Conservation (phyloP, 192 early-diverging fungal species). For the Coemansia sp. region DNA sequence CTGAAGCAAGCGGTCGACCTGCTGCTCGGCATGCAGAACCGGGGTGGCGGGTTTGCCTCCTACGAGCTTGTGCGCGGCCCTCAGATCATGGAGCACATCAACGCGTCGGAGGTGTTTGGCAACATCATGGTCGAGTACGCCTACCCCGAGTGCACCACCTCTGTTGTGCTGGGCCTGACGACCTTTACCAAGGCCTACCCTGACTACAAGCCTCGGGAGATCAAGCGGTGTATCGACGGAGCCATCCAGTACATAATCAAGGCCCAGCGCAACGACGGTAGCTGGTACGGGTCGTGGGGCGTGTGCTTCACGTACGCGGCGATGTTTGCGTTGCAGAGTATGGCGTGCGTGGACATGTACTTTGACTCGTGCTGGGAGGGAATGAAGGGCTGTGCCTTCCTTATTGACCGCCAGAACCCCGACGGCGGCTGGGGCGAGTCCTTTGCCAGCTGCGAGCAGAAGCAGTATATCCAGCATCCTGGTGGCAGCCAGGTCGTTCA, state of each 20-base stretch:
- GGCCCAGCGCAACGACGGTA: slow-evolving; percentile 79
- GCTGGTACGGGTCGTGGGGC: slow-evolving; percentile 96
- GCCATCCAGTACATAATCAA: slow-evolving; percentile 78
- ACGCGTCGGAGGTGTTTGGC: slow-evolving; percentile 98
- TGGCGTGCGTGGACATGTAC: slow-evolving; percentile 80
- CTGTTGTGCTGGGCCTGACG: slow-evolving; percentile 83
- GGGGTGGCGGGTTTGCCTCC: slow-evolving; percentile 88
- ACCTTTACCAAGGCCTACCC: slow-evolving; percentile 78
- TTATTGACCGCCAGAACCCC: slow-evolving; percentile 81
- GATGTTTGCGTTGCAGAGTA: slow-evolving; percentile 88
- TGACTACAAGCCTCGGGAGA: slow-evolving; percentile 79
- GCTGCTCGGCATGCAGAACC: slow-evolving; percentile 91
- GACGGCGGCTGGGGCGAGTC: slow-evolving; percentile 99
- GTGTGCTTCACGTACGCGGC: slow-evolving; percentile 97
- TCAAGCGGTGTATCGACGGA: slow-evolving; percentile 65
- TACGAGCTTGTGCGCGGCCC: slow-evolving; percentile 89
- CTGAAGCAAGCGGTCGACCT: slow-evolving; percentile 88
- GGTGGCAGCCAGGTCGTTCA: slow-evolving; percentile 88
- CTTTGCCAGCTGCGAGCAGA: slow-evolving; percentile 70
- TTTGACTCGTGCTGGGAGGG: slow-evolving; percentile 80
- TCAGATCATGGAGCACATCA: slow-evolving; percentile 81
- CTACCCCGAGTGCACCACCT: slow-evolving; percentile 98
- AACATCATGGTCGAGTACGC: slow-evolving; percentile 97
- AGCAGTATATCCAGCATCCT: slow-evolving; percentile 49
- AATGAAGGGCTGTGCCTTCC: slow-evolving; percentile 85